These are phyloP conservation scores for Solanum habrochaites DNA, from an alignment of 257 asterid species.

Conservation along the genomic window DNA sequence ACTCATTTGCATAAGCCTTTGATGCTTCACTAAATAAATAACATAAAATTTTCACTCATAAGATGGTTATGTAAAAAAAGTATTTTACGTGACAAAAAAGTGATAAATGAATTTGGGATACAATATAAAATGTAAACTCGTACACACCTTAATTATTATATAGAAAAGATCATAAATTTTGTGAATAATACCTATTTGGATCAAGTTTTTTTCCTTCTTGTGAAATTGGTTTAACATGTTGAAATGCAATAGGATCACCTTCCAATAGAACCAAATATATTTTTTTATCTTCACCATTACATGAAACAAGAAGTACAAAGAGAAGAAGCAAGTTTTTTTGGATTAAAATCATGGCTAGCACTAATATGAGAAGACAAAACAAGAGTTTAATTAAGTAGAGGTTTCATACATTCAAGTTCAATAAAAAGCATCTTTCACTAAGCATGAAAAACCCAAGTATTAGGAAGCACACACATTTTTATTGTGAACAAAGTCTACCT, in stretches of 20 bases:
- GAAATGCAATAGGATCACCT: conserved; percentile 71
- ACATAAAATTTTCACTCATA: neutral
- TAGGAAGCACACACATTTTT: neutral
- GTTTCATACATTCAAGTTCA: neutral
- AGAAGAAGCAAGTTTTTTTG: neutral
- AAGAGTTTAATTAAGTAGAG: neutral
- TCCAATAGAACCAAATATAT: conserved; percentile 56
- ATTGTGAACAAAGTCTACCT: neutral
- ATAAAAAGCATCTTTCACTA: neutral
- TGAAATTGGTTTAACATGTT: conserved; percentile 5
- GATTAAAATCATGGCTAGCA: neutral
- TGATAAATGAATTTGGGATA: neutral
- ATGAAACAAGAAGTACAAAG: neutral
- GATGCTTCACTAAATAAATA: conserved; percentile 25
- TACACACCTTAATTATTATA: neutral
- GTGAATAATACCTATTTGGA: conserved; percentile 33
- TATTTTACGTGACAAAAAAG: neutral
- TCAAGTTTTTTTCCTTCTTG: conserved; percentile 4
- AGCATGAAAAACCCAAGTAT: neutral
- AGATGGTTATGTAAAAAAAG: neutral
- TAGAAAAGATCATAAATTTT: neutral
- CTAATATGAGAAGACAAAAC: neutral
- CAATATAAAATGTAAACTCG: neutral
- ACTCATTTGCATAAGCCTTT: conserved; percentile 38
- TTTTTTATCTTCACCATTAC: conserved; percentile 18